These are phyloP conservation scores for Fonsecaea nubica DNA, from an alignment of 2,329 filamentous ascomycete species.

Conservation along the genomic window DNA sequence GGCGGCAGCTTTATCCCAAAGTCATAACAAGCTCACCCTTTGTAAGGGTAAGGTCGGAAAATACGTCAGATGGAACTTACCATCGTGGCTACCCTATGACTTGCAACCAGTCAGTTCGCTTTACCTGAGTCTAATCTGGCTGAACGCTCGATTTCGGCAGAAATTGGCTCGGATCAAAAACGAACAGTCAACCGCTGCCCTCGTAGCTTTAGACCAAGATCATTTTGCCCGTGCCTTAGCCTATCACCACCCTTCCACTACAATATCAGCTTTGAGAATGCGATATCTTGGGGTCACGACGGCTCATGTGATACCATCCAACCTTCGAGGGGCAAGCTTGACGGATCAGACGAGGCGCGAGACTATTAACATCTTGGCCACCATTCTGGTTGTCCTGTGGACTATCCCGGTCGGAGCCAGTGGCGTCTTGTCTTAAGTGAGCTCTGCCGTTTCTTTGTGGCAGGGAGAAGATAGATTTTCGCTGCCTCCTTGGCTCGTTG, in stretches of 20 bases:
- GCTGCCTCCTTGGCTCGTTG: conserved; percentile 6
- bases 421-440: conserved; percentile 14
- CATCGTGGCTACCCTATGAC: neutral
- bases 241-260: neutral
- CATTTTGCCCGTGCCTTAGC: neutral
- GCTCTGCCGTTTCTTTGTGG: neutral
- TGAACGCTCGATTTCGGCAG: neutral
- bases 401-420: conserved; percentile 14
- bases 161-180: conserved; percentile 1
- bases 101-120: conserved; percentile 3
- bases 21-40: no score
- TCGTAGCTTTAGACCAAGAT: no score
- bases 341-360: neutral
- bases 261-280: neutral
- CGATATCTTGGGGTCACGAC: conserved; percentile 3
- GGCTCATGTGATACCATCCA: conserved; percentile 6
- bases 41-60: neutral
- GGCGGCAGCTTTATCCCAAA: neutral
- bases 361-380: neutral
- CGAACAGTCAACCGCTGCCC: conserved; percentile 1
- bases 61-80: neutral
- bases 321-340: neutral
- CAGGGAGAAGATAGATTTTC: neutral
- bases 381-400: conserved; percentile 10
- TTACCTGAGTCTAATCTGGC: neutral